A percentile compares a stretch with the other conserved stretches of the same genome.
phyloP scores from a whole-genome alignment of 352 stramenopile species.

The Peronospora belbahrii region DNA sequence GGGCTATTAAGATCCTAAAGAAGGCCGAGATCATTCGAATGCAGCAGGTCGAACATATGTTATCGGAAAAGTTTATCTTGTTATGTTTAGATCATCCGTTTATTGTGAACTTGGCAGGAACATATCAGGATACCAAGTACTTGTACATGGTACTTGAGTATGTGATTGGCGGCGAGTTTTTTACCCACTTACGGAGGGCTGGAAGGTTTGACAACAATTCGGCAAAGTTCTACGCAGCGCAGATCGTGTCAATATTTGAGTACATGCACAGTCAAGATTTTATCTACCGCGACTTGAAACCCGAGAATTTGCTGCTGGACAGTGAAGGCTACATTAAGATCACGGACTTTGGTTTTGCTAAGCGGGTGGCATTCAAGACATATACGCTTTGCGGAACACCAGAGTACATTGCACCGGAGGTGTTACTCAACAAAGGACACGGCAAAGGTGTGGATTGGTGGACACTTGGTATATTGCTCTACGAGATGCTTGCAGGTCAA shows the following conservation, averaged over 20 bases:
- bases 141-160: conserved; percentile 98
- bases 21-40: conserved; percentile 94
- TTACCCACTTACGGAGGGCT: conserved; percentile 92
- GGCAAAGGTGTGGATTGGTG: conserved; percentile 93
- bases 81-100: conserved; percentile 91
- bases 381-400: conserved; percentile 91
- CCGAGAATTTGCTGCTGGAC: conserved; percentile 94
- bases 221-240: conserved; percentile 89
- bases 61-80: conserved; percentile 94
- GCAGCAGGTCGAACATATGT: conserved; percentile 96
- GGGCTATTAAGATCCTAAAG: conserved; percentile 97
- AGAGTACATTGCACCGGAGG: conserved; percentile 90
- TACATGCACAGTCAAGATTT: conserved; percentile 94
- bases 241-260: conserved; percentile 95
- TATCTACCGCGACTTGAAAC: conserved; percentile 96
- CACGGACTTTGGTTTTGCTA: conserved; percentile 91
- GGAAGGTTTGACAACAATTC: conserved; percentile 90
- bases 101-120: conserved; percentile 92
- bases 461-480: conserved; percentile 95
- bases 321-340: conserved; percentile 94
- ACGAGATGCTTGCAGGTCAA: conserved; percentile 95
- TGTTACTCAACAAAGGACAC: conserved; percentile 86
- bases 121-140: conserved; percentile 92
- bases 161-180: conserved; percentile 96
- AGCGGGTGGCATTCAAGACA: conserved; percentile 93